A percentile compares a stretch with the other conserved stretches of the same genome.
These are phyloP conservation scores for Eucalyptus decipiens DNA, from an alignment of 345 rosid genomes.

Conservation along the genomic window DNA sequence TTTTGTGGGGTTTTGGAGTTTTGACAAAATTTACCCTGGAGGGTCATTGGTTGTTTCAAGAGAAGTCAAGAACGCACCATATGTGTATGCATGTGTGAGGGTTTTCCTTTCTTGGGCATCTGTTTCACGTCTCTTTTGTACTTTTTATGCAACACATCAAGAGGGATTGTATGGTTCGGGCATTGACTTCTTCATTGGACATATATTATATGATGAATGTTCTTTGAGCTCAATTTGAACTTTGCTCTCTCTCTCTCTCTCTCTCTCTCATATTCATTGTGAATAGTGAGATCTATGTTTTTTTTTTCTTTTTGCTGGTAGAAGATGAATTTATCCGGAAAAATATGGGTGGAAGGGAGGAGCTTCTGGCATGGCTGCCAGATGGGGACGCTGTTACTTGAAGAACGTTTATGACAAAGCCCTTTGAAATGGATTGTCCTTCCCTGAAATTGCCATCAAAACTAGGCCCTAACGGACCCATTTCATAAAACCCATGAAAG, in stretches of 20 bases:
- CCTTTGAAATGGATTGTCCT: neutral
- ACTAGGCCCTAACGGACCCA: neutral
- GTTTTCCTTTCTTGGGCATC: neutral
- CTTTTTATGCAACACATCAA: neutral
- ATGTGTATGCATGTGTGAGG: neutral
- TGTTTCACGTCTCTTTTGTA: neutral
- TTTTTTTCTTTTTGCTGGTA: neutral
- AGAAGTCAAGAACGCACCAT: slow-evolving; percentile 9
- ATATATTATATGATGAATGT: neutral
- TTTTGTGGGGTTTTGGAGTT: neutral
- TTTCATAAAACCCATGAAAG: neutral
- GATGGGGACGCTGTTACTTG: neutral
- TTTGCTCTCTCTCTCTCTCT: neutral
- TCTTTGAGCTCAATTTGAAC: neutral
- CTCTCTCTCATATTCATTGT: neutral
- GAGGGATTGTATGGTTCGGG: slow-evolving; percentile 4
- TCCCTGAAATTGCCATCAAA: neutral
- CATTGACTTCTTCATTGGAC: neutral
- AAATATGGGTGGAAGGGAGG: neutral
- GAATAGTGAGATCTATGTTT: neutral
- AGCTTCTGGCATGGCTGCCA: neutral
- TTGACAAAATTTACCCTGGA: neutral
- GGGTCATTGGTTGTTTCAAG: neutral
- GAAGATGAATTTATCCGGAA: neutral
- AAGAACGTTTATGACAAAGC: neutral